These are phyloP conservation scores for Acanthochlamys bracteata DNA, from an alignment of 106 monocot species.

Conservation along the genomic window DNA sequence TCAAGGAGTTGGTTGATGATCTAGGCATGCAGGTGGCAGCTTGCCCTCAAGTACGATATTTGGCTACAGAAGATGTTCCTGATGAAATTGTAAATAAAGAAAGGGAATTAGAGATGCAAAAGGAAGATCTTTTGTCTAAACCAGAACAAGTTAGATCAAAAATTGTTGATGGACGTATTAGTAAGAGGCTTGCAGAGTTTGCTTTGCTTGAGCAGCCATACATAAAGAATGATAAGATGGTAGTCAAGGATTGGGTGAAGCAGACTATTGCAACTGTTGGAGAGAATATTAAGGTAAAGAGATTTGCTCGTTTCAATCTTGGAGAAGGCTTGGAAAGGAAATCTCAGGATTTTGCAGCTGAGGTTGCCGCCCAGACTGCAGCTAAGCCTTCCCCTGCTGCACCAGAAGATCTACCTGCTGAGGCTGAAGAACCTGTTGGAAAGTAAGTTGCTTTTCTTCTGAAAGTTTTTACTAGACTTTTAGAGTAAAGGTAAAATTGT, in stretches of 20 bases:
- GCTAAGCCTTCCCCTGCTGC: constrained; percentile 35
- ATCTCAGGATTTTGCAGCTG: constrained; percentile 87
- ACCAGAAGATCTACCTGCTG: constrained; percentile 27
- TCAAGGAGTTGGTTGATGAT: constrained; percentile 85
- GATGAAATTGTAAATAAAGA: constrained; percentile 74
- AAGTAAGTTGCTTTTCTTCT: constrained; percentile 42
- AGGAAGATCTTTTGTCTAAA: constrained; percentile 76
- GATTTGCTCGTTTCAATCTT: constrained; percentile 81
- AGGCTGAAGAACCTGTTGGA: constrained; percentile 26
- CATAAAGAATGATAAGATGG: constrained; percentile 87
- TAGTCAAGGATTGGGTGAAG: constrained; percentile 73
- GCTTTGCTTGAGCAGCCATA: constrained; percentile 89
- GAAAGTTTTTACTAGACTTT: background rate
- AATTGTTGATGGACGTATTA: constrained; percentile 89
- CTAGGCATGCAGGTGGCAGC: constrained; percentile 99
- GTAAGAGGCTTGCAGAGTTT: constrained; percentile 77
- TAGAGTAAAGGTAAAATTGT: background rate
- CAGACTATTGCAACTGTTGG: constrained; percentile 89
- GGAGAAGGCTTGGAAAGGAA: constrained; percentile 95
- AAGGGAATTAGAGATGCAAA: constrained; percentile 88
- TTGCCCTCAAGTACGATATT: constrained; percentile 71
- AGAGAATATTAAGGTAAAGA: constrained; percentile 89
- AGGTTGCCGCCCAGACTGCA: constrained; percentile 87
- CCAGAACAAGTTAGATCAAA: constrained; percentile 83
- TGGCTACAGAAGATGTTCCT: constrained; percentile 77